Evolutionary conservation across 73 alveolate genomes (phyloP).

Genomic region (Stentor coeruleus): DNA sequence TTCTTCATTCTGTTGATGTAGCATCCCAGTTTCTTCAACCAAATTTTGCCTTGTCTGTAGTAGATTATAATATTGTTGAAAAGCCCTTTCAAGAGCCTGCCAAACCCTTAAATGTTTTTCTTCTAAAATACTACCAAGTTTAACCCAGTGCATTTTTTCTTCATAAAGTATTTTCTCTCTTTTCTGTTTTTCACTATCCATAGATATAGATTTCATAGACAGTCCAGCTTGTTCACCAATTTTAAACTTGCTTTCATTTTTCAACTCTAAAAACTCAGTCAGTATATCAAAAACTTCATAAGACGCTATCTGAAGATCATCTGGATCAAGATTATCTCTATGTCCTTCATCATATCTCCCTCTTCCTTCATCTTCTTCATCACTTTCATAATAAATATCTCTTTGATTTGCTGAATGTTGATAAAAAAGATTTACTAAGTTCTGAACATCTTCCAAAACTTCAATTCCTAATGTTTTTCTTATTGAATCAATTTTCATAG

Average conservation of each 20-base stretch:
- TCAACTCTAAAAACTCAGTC: constrained; percentile 52
- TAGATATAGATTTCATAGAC: constrained; percentile 50
- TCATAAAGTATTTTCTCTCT: constrained; percentile 77
- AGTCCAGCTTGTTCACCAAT: constrained; percentile 50
- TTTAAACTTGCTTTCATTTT: constrained; percentile 68
- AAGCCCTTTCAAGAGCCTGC: constrained; percentile 73
- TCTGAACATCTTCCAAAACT: constrained; percentile 69
- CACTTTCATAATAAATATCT: constrained; percentile 23
- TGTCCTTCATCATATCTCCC: constrained; percentile 26
- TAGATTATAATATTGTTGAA: constrained; percentile 69
- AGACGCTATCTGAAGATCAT: constrained; percentile 32
- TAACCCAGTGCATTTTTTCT: constrained; percentile 83
- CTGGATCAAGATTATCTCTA: constrained; percentile 22
- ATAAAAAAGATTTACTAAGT: constrained; percentile 45
- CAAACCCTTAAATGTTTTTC: constrained; percentile 74
- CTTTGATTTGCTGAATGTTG: constrained; percentile 3
- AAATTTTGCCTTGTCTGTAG: constrained; percentile 74
- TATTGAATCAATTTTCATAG: constrained; percentile 61
- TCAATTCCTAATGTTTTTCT: constrained; percentile 75
- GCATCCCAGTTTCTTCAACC: constrained; percentile 88
- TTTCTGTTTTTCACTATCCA: constrained; percentile 72
- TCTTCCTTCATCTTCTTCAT: too few species aligned
- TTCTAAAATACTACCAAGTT: constrained; percentile 68
- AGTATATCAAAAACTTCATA: constrained; percentile 69
- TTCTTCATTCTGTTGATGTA: constrained; percentile 88